Evolutionary conservation across 2,329 filamentous ascomycete species (phyloP).

Genomic region (Penicillium sp.): DNA sequence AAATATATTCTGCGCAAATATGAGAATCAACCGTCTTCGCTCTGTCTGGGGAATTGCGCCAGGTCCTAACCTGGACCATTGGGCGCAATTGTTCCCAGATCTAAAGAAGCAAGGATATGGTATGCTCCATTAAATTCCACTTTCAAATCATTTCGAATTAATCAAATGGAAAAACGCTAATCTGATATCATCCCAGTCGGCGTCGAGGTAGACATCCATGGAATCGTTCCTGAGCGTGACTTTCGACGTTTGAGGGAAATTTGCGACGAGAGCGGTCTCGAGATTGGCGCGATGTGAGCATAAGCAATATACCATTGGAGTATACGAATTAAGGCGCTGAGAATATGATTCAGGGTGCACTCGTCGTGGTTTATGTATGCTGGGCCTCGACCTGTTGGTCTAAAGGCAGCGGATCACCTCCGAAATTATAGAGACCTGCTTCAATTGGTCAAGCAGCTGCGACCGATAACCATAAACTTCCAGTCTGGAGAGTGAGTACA

Average conservation of each 20-base stretch:
- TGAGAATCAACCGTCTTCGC: slow-evolving; percentile 29
- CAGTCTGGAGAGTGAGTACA: slow-evolving; percentile 31
- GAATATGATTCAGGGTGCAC: slow-evolving; percentile 16
- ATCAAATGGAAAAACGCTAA: neutral
- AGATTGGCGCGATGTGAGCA: slow-evolving; percentile 29
- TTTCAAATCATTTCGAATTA: neutral
- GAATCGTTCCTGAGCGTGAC: slow-evolving; percentile 15
- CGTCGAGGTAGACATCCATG: slow-evolving; percentile 30
- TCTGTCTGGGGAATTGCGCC: slow-evolving; percentile 32
- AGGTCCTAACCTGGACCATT: slow-evolving; percentile 26
- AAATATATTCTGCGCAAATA: neutral
- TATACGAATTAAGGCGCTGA: neutral
- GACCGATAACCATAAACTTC: slow-evolving; percentile 28
- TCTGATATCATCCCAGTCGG: slow-evolving; percentile 17
- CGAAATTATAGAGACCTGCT: slow-evolving; percentile 27
- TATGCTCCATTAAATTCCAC: slow-evolving; percentile 4
- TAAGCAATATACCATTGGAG: neutral
- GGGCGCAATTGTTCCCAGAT: slow-evolving; percentile 29
- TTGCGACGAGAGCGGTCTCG: slow-evolving; percentile 27
- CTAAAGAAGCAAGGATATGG: slow-evolving; percentile 34
- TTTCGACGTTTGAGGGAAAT: slow-evolving; percentile 18
- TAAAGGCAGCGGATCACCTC: slow-evolving; percentile 25
- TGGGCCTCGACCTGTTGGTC: slow-evolving; percentile 25
- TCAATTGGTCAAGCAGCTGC: slow-evolving; percentile 17
- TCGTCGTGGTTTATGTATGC: slow-evolving; percentile 30